Evolutionary conservation across 495 filamentous ascomycete genomes (phyloP).

Genomic region (Aspergillus mulundensis): DNA sequence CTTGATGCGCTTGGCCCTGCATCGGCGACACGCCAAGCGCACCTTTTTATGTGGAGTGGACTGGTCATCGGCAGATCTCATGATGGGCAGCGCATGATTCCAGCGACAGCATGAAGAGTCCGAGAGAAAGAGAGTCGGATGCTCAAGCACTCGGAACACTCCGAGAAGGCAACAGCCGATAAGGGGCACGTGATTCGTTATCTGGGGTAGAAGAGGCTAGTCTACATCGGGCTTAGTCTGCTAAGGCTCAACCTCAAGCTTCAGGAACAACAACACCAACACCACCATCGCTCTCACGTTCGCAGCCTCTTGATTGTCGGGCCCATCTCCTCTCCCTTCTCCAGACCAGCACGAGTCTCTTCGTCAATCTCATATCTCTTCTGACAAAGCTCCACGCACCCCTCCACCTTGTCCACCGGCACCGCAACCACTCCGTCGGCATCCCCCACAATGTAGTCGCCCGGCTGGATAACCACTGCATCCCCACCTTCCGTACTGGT

Average conservation of each 20-base stretch:
- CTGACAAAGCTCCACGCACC: constrained; percentile 21
- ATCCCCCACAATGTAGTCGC: constrained; percentile 56
- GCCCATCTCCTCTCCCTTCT: constrained; percentile 25
- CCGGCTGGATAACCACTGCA: constrained; percentile 47
- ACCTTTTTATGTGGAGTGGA: background rate
- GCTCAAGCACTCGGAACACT: background rate
- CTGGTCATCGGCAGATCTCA: background rate
- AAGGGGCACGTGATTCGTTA: background rate
- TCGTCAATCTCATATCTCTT: constrained; percentile 27
- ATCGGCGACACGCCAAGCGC: background rate
- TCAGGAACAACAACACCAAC: background rate
- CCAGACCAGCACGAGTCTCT: constrained; percentile 19
- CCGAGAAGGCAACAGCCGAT: background rate
- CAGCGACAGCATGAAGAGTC: background rate
- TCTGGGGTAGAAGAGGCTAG: background rate
- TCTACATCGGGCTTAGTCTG: background rate
- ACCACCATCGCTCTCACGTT: constrained; percentile 7
- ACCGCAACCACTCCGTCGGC: constrained; percentile 50
- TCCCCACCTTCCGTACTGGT: constrained; percentile 29
- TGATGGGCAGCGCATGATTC: background rate
- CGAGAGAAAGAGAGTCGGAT: background rate
- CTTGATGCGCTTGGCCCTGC: background rate
- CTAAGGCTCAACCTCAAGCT: background rate
- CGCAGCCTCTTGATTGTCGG: constrained; percentile 24
- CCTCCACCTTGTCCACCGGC: constrained; percentile 16